Base-by-base conservation (phyloP, 768 basidiomycete species). In the Boletellus ananas region DNA sequence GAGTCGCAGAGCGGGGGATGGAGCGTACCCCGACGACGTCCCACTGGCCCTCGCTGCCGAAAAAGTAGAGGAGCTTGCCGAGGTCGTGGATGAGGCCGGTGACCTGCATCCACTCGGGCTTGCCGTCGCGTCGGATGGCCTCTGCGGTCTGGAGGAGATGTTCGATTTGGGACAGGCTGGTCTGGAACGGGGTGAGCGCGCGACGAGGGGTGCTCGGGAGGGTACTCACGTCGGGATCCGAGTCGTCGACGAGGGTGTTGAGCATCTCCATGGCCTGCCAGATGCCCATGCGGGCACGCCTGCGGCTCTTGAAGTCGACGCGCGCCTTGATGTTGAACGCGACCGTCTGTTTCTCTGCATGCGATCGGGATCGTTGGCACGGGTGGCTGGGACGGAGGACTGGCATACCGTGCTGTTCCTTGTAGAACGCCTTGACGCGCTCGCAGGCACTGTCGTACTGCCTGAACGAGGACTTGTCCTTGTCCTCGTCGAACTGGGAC, bases 61-160 rank as follows among this genome's bases (percentile, higher is more conserved):
- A 92, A 55, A 94, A 76, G 65, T 84, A 80, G 13, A 94, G 70
- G 5, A 95, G 77, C 66, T 95, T 95, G 47, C 93, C 93, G 41
- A 94, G 80, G 67, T 94, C 92, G 60, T 94, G 92, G 35, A 93
- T 78, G 17, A 94, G 79, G 3, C 91, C 91, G 27, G 87, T 81
- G 49, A 91, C 79, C 72, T 91, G 89, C 90, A 92, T 91, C 90
- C 90, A 92, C 55, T 93, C 90, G 0, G 90, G 90, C 63, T 90
- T 89, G 0, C 88, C 90, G 54, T 92, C 90, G 20, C 79, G 74
- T 39, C 90, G 78, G 56, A 93, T 91, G 11, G 90, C 89, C 60
- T 93, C 90, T n/a, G 90, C 90, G 0, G 90, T 93, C 63, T 94
- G 93, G 1, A 94, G 76, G 3, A 94, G 76, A 63, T 95, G 93